A percentile compares a stretch with the other conserved stretches of the same genome.
These are phyloP conservation scores for Andrographis paniculata DNA, from an alignment of 305 asterid genomes.

Conservation along the genomic window DNA sequence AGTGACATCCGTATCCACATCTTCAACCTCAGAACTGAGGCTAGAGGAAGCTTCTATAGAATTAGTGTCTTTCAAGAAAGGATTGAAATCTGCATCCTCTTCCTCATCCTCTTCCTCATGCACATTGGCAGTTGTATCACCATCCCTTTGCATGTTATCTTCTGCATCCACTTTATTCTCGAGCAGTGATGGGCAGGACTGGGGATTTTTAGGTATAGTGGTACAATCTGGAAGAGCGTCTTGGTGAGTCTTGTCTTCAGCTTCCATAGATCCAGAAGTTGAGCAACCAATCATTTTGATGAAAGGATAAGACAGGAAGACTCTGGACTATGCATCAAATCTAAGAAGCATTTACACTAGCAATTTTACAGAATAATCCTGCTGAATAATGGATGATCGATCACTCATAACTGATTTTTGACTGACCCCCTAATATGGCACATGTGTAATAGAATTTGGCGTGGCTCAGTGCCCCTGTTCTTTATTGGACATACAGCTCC, in stretches of 20 bases:
- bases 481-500: too few relatives aligned
- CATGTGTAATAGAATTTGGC: too few relatives aligned
- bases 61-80: constrained; percentile 54
- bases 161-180: constrained; percentile 18
- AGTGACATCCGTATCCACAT: constrained; percentile 58
- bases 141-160: constrained; percentile 25
- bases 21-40: constrained; percentile 84
- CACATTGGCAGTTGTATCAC: constrained; percentile 20
- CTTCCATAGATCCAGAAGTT: constrained; percentile 27
- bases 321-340: constrained; percentile 18
- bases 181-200: constrained; percentile 19
- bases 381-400: too few relatives aligned
- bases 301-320: background rate
- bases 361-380: background rate
- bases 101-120: constrained; percentile 78
- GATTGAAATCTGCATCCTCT: constrained; percentile 87
- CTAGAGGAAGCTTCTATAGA: constrained; percentile 82
- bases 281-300: constrained; percentile 37
- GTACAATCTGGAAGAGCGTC: constrained; percentile 21
- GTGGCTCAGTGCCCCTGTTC: too few relatives aligned
- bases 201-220: constrained; percentile 21
- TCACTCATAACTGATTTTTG: too few relatives aligned
- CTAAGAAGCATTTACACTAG: constrained; percentile 1
- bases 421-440: too few relatives aligned
- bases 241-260: constrained; percentile 21